phyloP scores from a whole-genome alignment of 2,329 filamentous ascomycete genomes.

The Pochonia chlamydosporia region DNA sequence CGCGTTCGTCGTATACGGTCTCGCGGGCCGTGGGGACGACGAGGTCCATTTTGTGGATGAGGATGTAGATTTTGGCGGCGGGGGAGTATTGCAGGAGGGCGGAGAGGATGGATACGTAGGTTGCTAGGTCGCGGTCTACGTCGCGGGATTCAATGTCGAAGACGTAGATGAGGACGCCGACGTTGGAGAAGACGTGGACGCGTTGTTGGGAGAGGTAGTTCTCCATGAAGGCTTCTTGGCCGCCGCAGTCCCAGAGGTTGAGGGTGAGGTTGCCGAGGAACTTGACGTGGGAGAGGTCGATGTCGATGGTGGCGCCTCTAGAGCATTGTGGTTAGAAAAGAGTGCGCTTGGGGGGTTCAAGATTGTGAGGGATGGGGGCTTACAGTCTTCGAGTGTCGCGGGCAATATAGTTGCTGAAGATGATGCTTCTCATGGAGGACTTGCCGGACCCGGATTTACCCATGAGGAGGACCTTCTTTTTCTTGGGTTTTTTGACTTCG shows the following conservation, averaged over 20 bases:
- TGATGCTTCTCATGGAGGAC: slow-evolving; percentile 96
- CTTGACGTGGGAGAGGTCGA: slow-evolving; percentile 96
- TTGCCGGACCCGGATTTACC: slow-evolving; percentile 97
- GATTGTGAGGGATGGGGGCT: slow-evolving; percentile 17
- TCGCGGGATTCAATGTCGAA: slow-evolving; percentile 98
- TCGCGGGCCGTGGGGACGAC: slow-evolving; percentile 76
- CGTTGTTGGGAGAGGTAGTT: slow-evolving; percentile 96
- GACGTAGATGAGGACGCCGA: slow-evolving; percentile 96
- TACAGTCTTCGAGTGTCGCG: slow-evolving; percentile 84
- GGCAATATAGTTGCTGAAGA: slow-evolving; percentile 98
- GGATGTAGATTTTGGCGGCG: slow-evolving; percentile 79
- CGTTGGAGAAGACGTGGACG: slow-evolving; percentile 92
- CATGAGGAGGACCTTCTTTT: slow-evolving; percentile 85
- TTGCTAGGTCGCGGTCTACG: slow-evolving; percentile 86
- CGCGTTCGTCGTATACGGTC: slow-evolving; percentile 77
- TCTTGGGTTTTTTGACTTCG: slow-evolving; percentile 65
- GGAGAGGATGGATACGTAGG: slow-evolving; percentile 84
- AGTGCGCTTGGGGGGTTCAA: not conserved
- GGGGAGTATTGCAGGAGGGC: slow-evolving; percentile 82
- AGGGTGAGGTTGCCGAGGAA: slow-evolving; percentile 97
- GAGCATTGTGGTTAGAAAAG: not conserved
- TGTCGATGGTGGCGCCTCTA: slow-evolving; percentile 90
- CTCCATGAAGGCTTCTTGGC: slow-evolving; percentile 97
- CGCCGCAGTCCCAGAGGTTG: slow-evolving; percentile 98
- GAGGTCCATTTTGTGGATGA: slow-evolving; percentile 98